Evolutionary conservation across 108 stramenopile genomes (phyloP).

Genomic region (Parmales sp.): DNA sequence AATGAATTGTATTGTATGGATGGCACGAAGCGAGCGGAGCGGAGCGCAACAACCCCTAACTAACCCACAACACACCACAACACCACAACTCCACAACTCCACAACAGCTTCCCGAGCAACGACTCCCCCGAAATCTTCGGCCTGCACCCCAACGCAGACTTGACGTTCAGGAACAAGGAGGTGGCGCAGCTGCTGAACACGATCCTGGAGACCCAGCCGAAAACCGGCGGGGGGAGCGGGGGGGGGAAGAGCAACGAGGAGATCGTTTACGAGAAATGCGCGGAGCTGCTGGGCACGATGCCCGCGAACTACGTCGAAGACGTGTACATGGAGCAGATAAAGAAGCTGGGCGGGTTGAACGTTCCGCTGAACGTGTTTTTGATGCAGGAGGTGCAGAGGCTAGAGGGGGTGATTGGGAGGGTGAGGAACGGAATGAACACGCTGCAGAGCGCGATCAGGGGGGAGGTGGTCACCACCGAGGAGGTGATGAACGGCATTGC

Average conservation of each 20-base stretch:
- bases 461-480: slow-evolving; percentile 31
- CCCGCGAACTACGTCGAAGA: slow-evolving; percentile 27
- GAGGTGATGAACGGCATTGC: slow-evolving; percentile 18
- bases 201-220: slow-evolving; percentile 35
- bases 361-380: slow-evolving; percentile 35
- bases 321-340: slow-evolving; percentile 16
- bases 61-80: too few species aligned
- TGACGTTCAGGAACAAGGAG: slow-evolving; percentile 28
- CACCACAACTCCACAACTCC: too few species aligned
- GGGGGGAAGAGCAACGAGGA: slow-evolving; percentile 16
- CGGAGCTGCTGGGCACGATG: slow-evolving; percentile 15
- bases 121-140: slow-evolving; percentile 41
- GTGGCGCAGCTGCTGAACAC: slow-evolving; percentile 17
- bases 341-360: slow-evolving; percentile 20
- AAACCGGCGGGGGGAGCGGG: slow-evolving; percentile 3
- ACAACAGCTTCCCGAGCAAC: slow-evolving; percentile 25
- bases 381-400: slow-evolving; percentile 32
- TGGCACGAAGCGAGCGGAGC: too few species aligned
- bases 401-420: slow-evolving; percentile 12
- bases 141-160: slow-evolving; percentile 39
- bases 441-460: slow-evolving; percentile 24
- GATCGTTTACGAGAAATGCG: slow-evolving; percentile 21
- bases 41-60: too few species aligned
- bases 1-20: too few species aligned
- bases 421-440: slow-evolving; percentile 12